These are phyloP conservation scores for Phialocephala sp. DNA, from an alignment of 2,329 filamentous ascomycete genomes.

Conservation along the genomic window DNA sequence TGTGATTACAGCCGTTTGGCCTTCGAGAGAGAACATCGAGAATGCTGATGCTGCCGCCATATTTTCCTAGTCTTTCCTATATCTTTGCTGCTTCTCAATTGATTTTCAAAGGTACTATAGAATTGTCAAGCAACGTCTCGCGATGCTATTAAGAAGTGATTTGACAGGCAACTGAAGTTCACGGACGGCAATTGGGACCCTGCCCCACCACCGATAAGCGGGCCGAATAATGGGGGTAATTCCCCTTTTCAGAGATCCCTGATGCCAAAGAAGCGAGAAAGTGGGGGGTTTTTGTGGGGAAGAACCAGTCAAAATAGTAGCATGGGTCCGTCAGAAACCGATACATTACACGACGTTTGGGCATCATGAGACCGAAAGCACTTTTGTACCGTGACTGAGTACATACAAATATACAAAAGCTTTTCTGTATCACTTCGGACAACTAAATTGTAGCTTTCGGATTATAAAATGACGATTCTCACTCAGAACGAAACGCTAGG, in stretches of 20 bases:
- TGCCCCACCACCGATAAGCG: slow-evolving; percentile 12
- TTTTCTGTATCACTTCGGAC: background rate
- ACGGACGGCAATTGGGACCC: background rate
- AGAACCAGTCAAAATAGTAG: background rate
- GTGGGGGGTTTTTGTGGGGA: background rate
- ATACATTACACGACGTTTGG: background rate
- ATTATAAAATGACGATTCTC: slow-evolving; percentile 22
- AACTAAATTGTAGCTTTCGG: background rate
- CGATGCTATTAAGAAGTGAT: background rate
- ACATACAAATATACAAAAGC: background rate
- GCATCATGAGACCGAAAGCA: slow-evolving; percentile 4
- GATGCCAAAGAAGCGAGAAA: background rate
- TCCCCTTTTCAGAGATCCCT: background rate
- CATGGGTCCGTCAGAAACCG: slow-evolving; percentile 4
- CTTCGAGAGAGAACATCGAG: slow-evolving; percentile 44
- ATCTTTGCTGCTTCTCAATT: background rate
- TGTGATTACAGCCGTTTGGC: slow-evolving; percentile 47
- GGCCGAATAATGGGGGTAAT: slow-evolving; percentile 2
- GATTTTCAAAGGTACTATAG: too few species aligned
- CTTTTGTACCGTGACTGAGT: background rate
- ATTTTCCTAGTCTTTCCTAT: background rate
- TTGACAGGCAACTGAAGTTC: background rate
- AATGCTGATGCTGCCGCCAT: slow-evolving; percentile 35
- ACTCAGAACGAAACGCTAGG: background rate
- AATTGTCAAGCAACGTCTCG: background rate